phyloP scores from a whole-genome alignment of 2,329 filamentous ascomycete species.

The Hymenoscyphus fraxineus region DNA sequence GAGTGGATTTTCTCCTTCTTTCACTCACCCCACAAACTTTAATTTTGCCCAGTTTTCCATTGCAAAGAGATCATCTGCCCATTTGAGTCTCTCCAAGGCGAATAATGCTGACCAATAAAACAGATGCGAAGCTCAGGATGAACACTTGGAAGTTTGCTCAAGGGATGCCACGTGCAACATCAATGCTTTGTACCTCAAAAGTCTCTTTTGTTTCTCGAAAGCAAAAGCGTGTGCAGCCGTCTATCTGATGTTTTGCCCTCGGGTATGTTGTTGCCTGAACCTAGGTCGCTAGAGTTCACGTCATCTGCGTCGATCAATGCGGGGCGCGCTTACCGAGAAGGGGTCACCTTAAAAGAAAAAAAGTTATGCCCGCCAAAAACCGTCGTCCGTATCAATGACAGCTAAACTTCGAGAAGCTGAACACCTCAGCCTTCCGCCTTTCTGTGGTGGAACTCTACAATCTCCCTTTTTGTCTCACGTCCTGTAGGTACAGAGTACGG shows the following conservation, averaged over 20 bases:
- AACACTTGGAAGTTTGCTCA: too few species aligned
- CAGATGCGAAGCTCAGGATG: too few species aligned
- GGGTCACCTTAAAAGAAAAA: background rate
- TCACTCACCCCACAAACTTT: background rate
- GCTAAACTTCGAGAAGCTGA: background rate
- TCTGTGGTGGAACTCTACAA: background rate
- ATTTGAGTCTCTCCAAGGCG: too few species aligned
- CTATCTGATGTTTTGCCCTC: background rate
- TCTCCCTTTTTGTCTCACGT: background rate
- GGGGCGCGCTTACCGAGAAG: background rate
- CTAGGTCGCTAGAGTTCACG: background rate
- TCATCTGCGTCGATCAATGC: background rate
- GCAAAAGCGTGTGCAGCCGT: background rate
- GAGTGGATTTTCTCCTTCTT: too few species aligned
- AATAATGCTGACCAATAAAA: too few species aligned
- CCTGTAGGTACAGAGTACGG: background rate
- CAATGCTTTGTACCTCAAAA: background rate
- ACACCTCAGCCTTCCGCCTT: background rate
- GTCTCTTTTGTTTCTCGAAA: background rate
- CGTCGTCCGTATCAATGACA: background rate
- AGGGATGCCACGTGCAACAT: background rate
- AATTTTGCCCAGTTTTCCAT: background rate
- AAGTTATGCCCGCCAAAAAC: too few species aligned
- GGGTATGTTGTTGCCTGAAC: background rate
- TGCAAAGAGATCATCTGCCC: too few species aligned